Percentiles rank a stretch among this genome's conserved stretches.
phyloP scores from a whole-genome alignment of 2,329 filamentous ascomycete genomes.

The Xylariales sp. region DNA sequence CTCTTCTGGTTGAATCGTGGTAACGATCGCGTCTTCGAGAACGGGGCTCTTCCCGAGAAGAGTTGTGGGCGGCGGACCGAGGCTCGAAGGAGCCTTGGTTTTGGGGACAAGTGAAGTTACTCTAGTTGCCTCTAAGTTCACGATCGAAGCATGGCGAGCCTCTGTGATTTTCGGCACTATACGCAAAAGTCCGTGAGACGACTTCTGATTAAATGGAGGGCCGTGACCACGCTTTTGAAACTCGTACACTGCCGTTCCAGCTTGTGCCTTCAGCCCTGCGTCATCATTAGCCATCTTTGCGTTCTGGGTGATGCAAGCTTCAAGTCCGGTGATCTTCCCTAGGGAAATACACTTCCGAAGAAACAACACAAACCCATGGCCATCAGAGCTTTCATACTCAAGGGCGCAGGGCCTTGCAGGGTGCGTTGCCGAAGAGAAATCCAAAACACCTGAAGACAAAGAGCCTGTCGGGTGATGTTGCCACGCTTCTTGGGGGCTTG shows the following conservation, averaged over 20 bases:
- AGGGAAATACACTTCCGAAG: constrained; percentile 2
- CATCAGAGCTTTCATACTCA: constrained; percentile 4
- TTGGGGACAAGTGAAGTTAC: not conserved
- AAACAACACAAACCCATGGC: constrained; percentile 10
- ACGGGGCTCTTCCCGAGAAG: too few relatives aligned
- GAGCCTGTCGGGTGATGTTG: constrained; percentile 2
- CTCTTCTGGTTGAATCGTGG: too few relatives aligned
- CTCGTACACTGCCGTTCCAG: not conserved
- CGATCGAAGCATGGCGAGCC: constrained; percentile 21
- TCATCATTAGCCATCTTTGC: constrained; percentile 4
- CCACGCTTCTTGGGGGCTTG: not conserved
- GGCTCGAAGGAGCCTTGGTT: not conserved
- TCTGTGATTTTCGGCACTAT: constrained; percentile 11
- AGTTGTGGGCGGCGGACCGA: too few relatives aligned
- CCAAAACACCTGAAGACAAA: not conserved
- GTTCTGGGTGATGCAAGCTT: constrained; percentile 13
- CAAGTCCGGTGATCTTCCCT: not conserved
- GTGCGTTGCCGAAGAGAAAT: not conserved
- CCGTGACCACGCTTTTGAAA: not conserved
- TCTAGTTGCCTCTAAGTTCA: constrained; percentile 2
- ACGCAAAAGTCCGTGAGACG: not conserved
- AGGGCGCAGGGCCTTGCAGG: constrained; percentile 1
- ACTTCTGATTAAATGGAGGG: constrained; percentile 1
- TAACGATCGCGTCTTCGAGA: too few relatives aligned
- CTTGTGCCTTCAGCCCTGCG: not conserved